A percentile compares a stretch with the other conserved stretches of the same genome.
Conservation (phyloP, 2,329 filamentous ascomycete genomes). For the Dothistroma pini region DNA sequence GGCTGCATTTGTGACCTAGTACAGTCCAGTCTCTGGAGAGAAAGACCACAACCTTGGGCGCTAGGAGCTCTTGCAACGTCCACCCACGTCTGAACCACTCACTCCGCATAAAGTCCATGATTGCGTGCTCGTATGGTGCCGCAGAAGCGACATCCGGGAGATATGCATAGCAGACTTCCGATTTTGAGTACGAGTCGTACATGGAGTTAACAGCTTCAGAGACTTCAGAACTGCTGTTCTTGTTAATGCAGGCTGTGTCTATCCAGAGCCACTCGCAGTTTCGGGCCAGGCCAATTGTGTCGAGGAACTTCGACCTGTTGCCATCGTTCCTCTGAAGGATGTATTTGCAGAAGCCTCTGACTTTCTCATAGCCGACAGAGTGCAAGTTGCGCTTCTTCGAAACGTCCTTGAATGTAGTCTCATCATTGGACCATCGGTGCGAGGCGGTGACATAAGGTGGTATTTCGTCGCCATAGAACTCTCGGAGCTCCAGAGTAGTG, state of each 20-base stretch:
- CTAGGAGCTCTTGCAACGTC: conserved; percentile 23
- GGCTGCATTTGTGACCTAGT: no score
- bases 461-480: no score
- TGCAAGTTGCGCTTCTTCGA: no score
- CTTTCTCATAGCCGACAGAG: no score
- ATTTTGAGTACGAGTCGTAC: conserved; percentile 18
- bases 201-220: conserved; percentile 21
- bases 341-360: no score
- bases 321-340: no score
- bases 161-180: conserved; percentile 17
- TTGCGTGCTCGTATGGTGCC: neutral
- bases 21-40: conserved; percentile 13
- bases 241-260: conserved; percentile 24
- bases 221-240: conserved; percentile 16
- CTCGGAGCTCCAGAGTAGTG: no score
- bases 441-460: no score
- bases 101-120: conserved; percentile 3
- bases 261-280: conserved; percentile 18
- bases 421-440: no score
- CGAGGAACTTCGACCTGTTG: no score
- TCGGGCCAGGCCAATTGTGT: no score
- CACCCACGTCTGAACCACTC: conserved; percentile 22
- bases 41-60: conserved; percentile 14
- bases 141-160: neutral
- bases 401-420: no score